Evolutionary conservation across 768 basidiomycete genomes (phyloP).

Genomic region (Suillus discolor): DNA sequence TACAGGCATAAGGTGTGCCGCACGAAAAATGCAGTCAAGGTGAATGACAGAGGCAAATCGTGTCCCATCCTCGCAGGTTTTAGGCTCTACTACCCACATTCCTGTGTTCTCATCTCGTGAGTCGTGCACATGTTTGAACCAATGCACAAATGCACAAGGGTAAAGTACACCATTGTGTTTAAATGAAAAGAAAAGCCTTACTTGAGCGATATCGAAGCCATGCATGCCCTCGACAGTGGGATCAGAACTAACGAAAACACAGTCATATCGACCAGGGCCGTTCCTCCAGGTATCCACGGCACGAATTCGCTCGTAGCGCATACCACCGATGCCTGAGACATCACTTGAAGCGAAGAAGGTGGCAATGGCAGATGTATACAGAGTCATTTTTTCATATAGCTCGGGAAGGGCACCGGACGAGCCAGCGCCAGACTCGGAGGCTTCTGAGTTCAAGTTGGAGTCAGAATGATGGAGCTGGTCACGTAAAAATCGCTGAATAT

Average conservation of each 20-base stretch:
- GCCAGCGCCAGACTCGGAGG: not conserved
- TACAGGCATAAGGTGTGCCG: conserved; percentile 22
- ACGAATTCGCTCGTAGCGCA: conserved; percentile 32
- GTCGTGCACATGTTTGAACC: conserved; percentile 23
- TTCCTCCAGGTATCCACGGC: conserved; percentile 26
- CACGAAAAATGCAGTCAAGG: conserved; percentile 19
- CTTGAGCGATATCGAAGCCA: conserved; percentile 25
- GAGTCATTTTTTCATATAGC: conserved; percentile 7
- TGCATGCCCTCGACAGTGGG: conserved; percentile 14
- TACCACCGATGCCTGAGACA: conserved; percentile 16
- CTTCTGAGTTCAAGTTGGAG: conserved; percentile 3
- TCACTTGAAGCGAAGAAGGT: conserved; percentile 16
- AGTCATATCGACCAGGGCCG: conserved; percentile 30
- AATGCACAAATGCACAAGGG: conserved; percentile 31
- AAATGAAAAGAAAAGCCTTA: conserved; percentile 28
- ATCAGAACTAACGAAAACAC: conserved; percentile 28
- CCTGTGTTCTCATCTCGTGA: conserved; percentile 23
- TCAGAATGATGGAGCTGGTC: conserved; percentile 9
- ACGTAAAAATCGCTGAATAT: conserved; percentile 5
- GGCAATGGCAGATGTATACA: conserved; percentile 8
- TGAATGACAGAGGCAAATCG: conserved; percentile 16
- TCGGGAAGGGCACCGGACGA: conserved; percentile 9
- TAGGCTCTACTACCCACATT: conserved; percentile 28
- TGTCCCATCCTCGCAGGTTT: conserved; percentile 11
- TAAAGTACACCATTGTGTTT: conserved; percentile 16